Base-by-base conservation (phyloP, 2,329 filamentous ascomycete genomes). In the Arthrinium puccinioides region DNA sequence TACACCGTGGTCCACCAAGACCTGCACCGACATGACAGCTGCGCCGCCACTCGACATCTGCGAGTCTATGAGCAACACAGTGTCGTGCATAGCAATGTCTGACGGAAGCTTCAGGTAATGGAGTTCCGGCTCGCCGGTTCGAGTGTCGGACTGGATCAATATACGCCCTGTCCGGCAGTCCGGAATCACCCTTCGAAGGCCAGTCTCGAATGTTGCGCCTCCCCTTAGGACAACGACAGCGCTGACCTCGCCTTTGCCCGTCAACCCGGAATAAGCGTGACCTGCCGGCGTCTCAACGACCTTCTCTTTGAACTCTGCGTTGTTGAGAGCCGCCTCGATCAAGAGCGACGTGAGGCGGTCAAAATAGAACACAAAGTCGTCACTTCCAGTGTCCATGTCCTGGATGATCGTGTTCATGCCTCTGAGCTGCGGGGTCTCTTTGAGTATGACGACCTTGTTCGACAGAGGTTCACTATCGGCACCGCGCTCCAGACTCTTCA, bases 311-410 rank as follows among this genome's bases (percentile, higher is more conserved):
- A 90, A 96, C 13, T 76, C 72, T 39, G 87, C 74, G 50, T 84
- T 84, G 54, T 90, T 87, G 44, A 90, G 69, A 2, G 85, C 85
- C 76, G 79, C 68, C 60, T 97, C 90, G 32, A 97, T 76, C 19
- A 97, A 70, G 36, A 96, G 69, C n/a, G 84, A 79, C 2, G 86
- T 79, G 25, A 97, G 69, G 25, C 92, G 78, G 61, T 98, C 88
- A 59, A 97, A 96, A 62, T 97, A 97, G 62, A 97, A 97, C 44
- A 95, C 87, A 57, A 96, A 97, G 50, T 97, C 89, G 55, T 95
- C 90, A 28, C 86, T 75, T 6, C 74, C 69, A 0, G 87, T 90
- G 32, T 80, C 74, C 14, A 85, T 82, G 50, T 92, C 76, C 54
- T 94, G 83, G 27, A 98, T 76, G 39, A 96, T 84, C 0, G 89